Evolutionary conservation across 2,329 filamentous ascomycete genomes (phyloP).

Genomic region (Parafenestella ontariensis): DNA sequence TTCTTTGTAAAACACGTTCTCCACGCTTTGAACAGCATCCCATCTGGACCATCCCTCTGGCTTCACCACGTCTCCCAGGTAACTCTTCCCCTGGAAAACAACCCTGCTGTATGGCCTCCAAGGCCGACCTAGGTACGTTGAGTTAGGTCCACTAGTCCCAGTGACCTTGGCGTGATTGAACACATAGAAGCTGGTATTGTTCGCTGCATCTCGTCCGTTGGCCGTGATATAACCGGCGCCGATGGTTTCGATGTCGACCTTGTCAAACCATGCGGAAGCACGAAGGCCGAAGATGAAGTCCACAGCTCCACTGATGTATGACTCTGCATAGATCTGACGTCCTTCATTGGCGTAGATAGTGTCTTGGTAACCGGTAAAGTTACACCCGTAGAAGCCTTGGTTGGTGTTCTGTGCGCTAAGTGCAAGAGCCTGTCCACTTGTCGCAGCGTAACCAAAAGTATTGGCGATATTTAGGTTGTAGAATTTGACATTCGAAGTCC

Average conservation of each 20-base stretch:
- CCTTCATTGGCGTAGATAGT: conserved; percentile 54
- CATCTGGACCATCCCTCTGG: conserved; percentile 60
- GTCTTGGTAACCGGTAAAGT: conserved; percentile 63
- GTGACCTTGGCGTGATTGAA: conserved; percentile 58
- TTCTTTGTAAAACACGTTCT: conserved; percentile 22
- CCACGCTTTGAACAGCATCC: conserved; percentile 22
- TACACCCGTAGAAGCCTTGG: conserved; percentile 63
- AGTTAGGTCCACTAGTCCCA: conserved; percentile 42
- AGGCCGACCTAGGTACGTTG: conserved; percentile 58
- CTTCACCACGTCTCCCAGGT: conserved; percentile 63
- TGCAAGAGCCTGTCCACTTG: conserved; percentile 54
- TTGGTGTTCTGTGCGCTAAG: conserved; percentile 56
- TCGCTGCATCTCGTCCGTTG: conserved; percentile 23
- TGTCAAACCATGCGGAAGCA: conserved; percentile 56
- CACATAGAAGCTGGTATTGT: conserved; percentile 55
- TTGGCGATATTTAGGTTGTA: conserved; percentile 67
- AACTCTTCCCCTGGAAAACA: conserved; percentile 57
- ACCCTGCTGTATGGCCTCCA: conserved; percentile 59
- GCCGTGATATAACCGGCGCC: conserved; percentile 29
- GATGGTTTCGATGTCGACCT: conserved; percentile 35
- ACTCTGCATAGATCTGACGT: conserved; percentile 61
- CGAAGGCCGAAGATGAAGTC: conserved; percentile 63
- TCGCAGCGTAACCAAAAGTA: conserved; percentile 23
- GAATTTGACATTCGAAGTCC: conserved; percentile 58
- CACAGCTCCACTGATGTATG: conserved; percentile 63